Evolutionary conservation across 306 rosid species (phyloP).

Genomic region (Cucurbita moschata): DNA sequence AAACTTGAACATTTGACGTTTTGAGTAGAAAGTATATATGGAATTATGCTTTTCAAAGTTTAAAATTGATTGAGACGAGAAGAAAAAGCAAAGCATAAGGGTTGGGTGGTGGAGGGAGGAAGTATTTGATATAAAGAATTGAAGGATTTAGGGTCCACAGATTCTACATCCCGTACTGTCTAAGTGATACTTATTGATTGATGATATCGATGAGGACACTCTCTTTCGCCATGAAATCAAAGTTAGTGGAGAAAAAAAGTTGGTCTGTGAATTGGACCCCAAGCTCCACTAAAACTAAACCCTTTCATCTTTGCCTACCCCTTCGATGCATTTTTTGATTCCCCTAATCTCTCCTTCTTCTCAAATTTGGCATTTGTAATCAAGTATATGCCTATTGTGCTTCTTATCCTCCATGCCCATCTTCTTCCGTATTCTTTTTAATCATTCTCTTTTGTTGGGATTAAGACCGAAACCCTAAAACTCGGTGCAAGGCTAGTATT

Average conservation of each 20-base stretch:
- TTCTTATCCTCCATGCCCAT: not conserved
- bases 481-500: no score
- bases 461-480: no score
- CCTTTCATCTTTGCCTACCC: not conserved
- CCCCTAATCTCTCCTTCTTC: not conserved
- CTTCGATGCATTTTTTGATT: not conserved
- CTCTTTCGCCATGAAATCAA: not conserved
- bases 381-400: not conserved
- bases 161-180: not conserved
- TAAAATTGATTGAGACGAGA: no score
- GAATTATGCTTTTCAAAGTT: not conserved
- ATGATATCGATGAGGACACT: not conserved
- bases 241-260: not conserved
- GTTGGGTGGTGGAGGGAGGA: not conserved
- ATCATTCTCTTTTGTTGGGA: no score
- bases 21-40: no score
- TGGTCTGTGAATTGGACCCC: slow-evolving; percentile 1
- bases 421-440: not conserved
- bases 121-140: not conserved
- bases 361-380: not conserved
- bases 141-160: not conserved
- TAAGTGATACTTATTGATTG: not conserved
- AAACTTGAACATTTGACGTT: no score
- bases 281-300: not conserved
- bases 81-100: not conserved